A percentile compares a stretch with the other conserved stretches of the same genome.
These are phyloP conservation scores for Kuraishia piskuri DNA, from an alignment of 805 yeast genomes.

Conservation along the genomic window DNA sequence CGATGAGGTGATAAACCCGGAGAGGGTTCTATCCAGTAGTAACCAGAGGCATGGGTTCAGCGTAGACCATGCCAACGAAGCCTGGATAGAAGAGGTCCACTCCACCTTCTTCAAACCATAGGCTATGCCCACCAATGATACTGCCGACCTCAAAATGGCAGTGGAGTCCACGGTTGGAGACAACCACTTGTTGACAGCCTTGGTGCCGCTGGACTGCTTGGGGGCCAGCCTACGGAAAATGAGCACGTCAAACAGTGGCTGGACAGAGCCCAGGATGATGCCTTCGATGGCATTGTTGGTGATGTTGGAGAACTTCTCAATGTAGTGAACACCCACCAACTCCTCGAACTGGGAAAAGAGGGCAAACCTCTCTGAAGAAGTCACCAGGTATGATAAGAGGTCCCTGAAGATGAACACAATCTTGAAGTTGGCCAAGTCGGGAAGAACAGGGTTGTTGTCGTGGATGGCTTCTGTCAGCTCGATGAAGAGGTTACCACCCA, in stretches of 20 bases:
- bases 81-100: constrained; percentile 62
- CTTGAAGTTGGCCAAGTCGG: constrained; percentile 16
- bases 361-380: not conserved
- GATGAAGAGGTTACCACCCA: constrained; percentile 45
- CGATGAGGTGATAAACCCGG: constrained; percentile 37
- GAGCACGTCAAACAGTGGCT: constrained; percentile 31
- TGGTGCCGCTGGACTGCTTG: not conserved
- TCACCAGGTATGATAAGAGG: not conserved
- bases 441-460: constrained; percentile 19
- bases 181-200: not conserved
- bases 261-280: constrained; percentile 43
- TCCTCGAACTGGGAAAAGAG: not conserved
- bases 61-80: constrained; percentile 52
- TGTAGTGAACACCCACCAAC: not conserved
- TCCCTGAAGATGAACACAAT: constrained; percentile 6
- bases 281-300: constrained; percentile 40
- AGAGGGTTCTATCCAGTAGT: constrained; percentile 49
- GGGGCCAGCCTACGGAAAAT: constrained; percentile 7
- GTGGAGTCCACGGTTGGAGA: constrained; percentile 7
- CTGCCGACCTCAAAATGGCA: constrained; percentile 29
- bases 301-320: constrained; percentile 21
- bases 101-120: constrained; percentile 63
- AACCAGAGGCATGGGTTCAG: constrained; percentile 62
- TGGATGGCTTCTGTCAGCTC: constrained; percentile 44
- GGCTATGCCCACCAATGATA: constrained; percentile 62